Evolutionary conservation across 352 stramenopile genomes (phyloP), one percentile per base, ranked within the genome.

Genomic region (Thraustochytrium striatum): DNA sequence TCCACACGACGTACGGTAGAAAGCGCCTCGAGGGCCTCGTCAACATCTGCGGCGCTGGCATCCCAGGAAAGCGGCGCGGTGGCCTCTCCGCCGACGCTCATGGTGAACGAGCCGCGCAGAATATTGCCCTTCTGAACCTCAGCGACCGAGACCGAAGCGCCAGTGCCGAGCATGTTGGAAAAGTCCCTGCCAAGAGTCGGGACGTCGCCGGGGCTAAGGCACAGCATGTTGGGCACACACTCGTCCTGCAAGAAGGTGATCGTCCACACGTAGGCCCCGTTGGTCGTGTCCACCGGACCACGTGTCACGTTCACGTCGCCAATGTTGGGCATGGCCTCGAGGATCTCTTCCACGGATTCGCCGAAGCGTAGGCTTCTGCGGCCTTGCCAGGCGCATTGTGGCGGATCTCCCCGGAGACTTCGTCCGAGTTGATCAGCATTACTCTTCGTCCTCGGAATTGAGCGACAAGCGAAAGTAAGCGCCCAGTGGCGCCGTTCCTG

Each of bases 261-360:
- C 3, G 88, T 96, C 94, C 94, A 98, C 13, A 87, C 88, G 81
- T 98, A 98, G 0, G 92, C 93, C 36, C 94, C 95, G 58, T 93
- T 97, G 2, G 85, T 72, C 52, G 82, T 25, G 79, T 98, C 90
- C 19, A 97, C 92, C 1, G 72, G 79, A 79, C 88, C 92, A 79
- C 94, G 84, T 5, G 89, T 91, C 0, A 98, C 94, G 1, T 84
- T 80, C 1, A 98, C 91, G 78, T 98, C 92, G 1, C 95, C 95
- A 57, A 98, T 79, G 78, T 98, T 98, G 3, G 82, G 43, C 87
- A 98, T 96, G 1, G 68, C 84, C 83, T 98, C 92, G 0, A 98
- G 86, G 65, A 97, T 97, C 81, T 98, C 93, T 84, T 98, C 91
- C 2, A 98, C 69, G 3, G 91, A 97, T 0, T 90, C 94, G 0